Base-by-base conservation (phyloP, 495 filamentous ascomycete genomes). In the Penicillium egyptiacum region DNA sequence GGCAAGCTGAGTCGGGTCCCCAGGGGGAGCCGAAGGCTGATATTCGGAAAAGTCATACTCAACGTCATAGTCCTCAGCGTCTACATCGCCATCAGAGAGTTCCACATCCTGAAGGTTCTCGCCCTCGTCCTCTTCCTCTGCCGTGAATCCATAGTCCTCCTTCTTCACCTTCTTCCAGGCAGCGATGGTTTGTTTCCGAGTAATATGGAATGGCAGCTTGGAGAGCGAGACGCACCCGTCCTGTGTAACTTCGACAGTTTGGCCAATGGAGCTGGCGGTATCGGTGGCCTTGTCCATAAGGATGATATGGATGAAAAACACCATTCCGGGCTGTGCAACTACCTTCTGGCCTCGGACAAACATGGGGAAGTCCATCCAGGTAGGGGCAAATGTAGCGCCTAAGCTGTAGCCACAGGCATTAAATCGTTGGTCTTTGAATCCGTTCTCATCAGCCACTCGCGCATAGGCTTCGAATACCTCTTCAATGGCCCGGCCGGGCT, bases 281-380 rank as follows among this genome's bases (percentile, higher is more conserved):
- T 67, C 61, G 16, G 64, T 67, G 8, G 58, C 64, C 50, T 61
- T 67, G 22, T 67, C 64, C 61, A 67, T 67, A 14, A 67, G 50
- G 42, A 67, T 67, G 2, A 67, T 67, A 52, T 67, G 61, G 16
- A 67, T 67, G 35, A 67, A 67, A 23, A 67, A 67, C 16, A 67
- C 61, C 61, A 67, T 67, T 3, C 64, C 61, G 2, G 48, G 46
- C 49, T 57, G 20, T 12, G 58, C 61, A 10, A 67, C 48, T 1
- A 67, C 61, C 9, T 62, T 49, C 49, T 67, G 58, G 4, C 64
- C 58, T 0, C 61, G 58, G 16, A 67, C 61, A 46, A 67, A 67
- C 61, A 67, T 67, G 23, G 61, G 64, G 39, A 59, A 67, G 42
- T 67, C 64, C 61, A 67, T 67, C 64, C 61, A 67, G 1, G 61